phyloP scores from a whole-genome alignment of 495 filamentous ascomycete species.

The Hypomontagnella submonticulosa region DNA sequence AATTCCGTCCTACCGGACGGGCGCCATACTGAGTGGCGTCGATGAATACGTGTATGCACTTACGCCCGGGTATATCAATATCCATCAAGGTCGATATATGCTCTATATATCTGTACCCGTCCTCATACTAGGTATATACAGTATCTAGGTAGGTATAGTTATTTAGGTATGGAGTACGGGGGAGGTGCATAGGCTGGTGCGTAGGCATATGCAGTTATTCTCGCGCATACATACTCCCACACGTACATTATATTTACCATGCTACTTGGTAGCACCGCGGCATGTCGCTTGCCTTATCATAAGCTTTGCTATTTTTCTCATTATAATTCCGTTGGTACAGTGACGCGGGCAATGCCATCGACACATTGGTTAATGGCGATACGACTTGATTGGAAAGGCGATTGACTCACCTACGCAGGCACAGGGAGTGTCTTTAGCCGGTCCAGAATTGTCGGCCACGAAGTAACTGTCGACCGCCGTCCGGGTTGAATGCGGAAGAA shows the following conservation, averaged over 20 bases:
- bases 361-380: not conserved
- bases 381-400: conserved; percentile 11
- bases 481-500: conserved; percentile 9
- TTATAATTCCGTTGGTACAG: conserved; percentile 6
- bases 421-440: conserved; percentile 21
- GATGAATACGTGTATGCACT: conserved; percentile 21
- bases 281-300: conserved; percentile 30
- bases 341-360: not conserved
- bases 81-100: conserved; percentile 18
- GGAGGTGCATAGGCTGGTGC: not conserved
- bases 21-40: conserved; percentile 24
- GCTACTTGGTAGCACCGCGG: conserved; percentile 30
- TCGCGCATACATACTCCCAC: conserved; percentile 10
- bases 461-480: not conserved
- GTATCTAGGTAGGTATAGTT: not conserved
- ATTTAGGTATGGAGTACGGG: conserved; percentile 5
- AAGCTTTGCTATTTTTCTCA: conserved; percentile 4
- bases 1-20: conserved; percentile 13
- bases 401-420: conserved; percentile 8
- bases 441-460: conserved; percentile 4
- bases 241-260: conserved; percentile 20
- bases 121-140: too few relatives aligned
- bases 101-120: conserved; percentile 15
- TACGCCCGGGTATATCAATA: conserved; percentile 9
- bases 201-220: conserved; percentile 17